phyloP scores from a whole-genome alignment of 2,329 filamentous ascomycete genomes.

The Sporothrix protearum region DNA sequence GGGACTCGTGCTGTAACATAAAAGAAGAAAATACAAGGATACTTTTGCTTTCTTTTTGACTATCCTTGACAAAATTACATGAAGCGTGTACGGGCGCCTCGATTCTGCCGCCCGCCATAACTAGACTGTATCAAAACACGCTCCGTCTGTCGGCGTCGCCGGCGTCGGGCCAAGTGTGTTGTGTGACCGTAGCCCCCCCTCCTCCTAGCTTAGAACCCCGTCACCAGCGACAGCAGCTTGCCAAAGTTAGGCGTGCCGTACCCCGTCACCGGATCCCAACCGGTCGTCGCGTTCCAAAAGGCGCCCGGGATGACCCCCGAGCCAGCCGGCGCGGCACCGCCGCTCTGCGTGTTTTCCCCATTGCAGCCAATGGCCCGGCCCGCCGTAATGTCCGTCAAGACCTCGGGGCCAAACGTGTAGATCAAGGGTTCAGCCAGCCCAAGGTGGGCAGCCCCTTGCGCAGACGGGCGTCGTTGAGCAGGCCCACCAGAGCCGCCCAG shows the following conservation, averaged over 20 bases:
- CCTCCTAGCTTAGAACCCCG: slow-evolving; percentile 7
- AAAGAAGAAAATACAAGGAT: background rate
- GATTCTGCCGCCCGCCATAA: background rate
- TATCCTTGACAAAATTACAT: too few relatives aligned
- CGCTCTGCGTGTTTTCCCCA: slow-evolving; percentile 28
- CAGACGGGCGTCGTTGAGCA: slow-evolving; percentile 62
- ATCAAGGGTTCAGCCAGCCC: slow-evolving; percentile 63
- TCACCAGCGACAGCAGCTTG: slow-evolving; percentile 27
- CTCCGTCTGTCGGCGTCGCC: too few relatives aligned
- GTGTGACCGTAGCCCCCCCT: background rate
- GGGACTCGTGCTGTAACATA: too few relatives aligned
- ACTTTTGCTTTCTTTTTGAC: background rate
- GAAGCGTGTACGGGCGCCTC: too few relatives aligned
- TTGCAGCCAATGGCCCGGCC: slow-evolving; percentile 38
- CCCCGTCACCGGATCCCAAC: slow-evolving; percentile 30
- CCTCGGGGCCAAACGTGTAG: slow-evolving; percentile 39
- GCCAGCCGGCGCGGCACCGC: slow-evolving; percentile 47
- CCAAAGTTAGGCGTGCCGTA: slow-evolving; percentile 29
- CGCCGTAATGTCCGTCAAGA: slow-evolving; percentile 39
- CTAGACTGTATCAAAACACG: background rate
- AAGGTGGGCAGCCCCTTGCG: slow-evolving; percentile 50
- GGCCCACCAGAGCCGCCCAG: slow-evolving; percentile 59
- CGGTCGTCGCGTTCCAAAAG: slow-evolving; percentile 28
- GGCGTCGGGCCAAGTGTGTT: too few relatives aligned
- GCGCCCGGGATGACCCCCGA: slow-evolving; percentile 27